Conservation (phyloP, 345 rosid species). For the Melaleuca quinquenervia region DNA sequence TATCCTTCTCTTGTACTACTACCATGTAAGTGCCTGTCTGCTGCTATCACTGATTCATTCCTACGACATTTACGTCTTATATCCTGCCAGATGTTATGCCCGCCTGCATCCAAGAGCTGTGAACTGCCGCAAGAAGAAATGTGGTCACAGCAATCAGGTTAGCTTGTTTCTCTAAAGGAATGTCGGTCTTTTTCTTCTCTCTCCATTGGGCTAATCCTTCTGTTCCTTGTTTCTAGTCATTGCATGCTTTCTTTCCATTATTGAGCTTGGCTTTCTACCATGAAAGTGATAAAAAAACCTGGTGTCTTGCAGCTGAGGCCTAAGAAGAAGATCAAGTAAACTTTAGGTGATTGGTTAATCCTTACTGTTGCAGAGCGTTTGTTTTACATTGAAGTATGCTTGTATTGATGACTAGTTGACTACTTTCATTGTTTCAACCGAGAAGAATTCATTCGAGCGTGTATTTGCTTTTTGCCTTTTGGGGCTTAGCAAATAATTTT, state of each 20-base stretch:
- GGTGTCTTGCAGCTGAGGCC: conserved; percentile 77
- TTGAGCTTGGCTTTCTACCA: not conserved
- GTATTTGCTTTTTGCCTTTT: not conserved
- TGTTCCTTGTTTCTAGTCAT: not conserved
- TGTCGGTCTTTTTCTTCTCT: not conserved
- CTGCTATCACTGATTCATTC: not conserved
- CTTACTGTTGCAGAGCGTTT: not conserved
- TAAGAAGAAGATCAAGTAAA: conserved; percentile 85
- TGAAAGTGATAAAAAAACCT: not conserved
- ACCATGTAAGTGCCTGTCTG: no score
- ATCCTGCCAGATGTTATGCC: conserved; percentile 58
- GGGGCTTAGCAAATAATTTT: not conserved
- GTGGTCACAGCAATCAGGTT: conserved; percentile 99
- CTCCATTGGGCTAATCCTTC: not conserved
- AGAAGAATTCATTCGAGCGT: not conserved
- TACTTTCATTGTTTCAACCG: not conserved
- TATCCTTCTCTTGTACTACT: not conserved
- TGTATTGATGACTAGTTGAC: not conserved
- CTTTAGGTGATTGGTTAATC: not conserved
- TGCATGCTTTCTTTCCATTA: not conserved
- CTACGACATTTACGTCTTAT: not conserved
- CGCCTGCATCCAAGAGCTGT: conserved; percentile 97
- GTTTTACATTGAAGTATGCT: not conserved
- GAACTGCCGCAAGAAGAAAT: conserved; percentile 96
- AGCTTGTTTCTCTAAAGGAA: not conserved